These are phyloP conservation scores for Sphenostylis stenocarpa DNA, from an alignment of 306 rosid species.

Conservation along the genomic window DNA sequence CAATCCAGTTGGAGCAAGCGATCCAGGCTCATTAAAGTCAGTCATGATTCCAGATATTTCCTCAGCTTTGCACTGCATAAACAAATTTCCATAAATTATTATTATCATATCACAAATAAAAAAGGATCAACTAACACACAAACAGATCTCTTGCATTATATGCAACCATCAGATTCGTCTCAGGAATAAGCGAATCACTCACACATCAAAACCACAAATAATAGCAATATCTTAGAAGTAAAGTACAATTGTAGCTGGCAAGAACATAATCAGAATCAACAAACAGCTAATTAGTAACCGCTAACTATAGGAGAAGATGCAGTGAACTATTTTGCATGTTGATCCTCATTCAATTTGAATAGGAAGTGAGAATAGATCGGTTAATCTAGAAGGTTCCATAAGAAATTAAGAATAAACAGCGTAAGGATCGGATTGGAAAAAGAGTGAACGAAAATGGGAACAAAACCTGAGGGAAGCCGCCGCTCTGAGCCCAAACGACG, in stretches of 20 bases:
- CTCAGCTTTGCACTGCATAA: slow-evolving; percentile 61
- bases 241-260: neutral
- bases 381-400: neutral
- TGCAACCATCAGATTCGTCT: neutral
- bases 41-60: slow-evolving; percentile 59
- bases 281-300: no score
- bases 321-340: neutral
- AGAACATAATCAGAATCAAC: neutral
- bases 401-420: neutral
- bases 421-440: neutral
- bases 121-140: slow-evolving; percentile 4
- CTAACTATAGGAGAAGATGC: neutral
- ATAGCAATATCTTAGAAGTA: no score
- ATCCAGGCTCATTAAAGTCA: slow-evolving; percentile 77
- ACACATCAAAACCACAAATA: neutral
- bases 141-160: slow-evolving; percentile 25
- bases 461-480: slow-evolving; percentile 71
- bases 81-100: neutral
- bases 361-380: neutral
- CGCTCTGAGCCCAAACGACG: slow-evolving; percentile 88
- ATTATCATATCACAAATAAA: neutral
- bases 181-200: neutral
- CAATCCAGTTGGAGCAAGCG: slow-evolving; percentile 88
- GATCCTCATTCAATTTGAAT: neutral
- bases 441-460: neutral